These are phyloP conservation scores for Hanseniaspora hatyaiensis DNA, from an alignment of 805 yeast species.

Conservation along the genomic window DNA sequence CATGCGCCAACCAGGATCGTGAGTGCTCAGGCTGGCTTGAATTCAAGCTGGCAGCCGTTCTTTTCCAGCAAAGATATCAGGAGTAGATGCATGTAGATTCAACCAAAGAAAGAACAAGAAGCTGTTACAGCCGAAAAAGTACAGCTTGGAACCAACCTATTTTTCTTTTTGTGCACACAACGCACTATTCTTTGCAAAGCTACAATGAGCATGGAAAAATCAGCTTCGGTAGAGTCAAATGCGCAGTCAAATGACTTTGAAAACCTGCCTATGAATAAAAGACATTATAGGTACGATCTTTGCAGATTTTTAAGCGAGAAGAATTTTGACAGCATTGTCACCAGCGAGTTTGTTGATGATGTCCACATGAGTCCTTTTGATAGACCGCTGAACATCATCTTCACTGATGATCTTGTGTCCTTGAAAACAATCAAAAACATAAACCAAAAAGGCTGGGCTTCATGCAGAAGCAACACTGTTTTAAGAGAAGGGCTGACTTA, in stretches of 20 bases:
- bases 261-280: slow-evolving; percentile 52
- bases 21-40: too few species aligned
- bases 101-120: background rate
- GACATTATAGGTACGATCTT: slow-evolving; percentile 71
- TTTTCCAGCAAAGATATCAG: too few species aligned
- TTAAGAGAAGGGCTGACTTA: slow-evolving; percentile 40
- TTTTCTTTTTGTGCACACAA: too few species aligned
- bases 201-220: background rate
- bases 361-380: slow-evolving; percentile 11
- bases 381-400: background rate
- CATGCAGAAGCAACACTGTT: slow-evolving; percentile 5
- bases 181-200: too few species aligned
- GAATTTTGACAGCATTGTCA: slow-evolving; percentile 2
- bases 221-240: background rate
- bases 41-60: too few species aligned
- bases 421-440: slow-evolving; percentile 6
- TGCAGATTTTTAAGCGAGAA: slow-evolving; percentile 62
- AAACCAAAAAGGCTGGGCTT: slow-evolving; percentile 14
- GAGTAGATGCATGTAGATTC: too few species aligned
- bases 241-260: background rate
- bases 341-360: slow-evolving; percentile 7
- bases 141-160: too few species aligned
- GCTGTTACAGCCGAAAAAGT: too few species aligned
- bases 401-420: background rate
- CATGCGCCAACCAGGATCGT: too few species aligned